Percentiles rank a stretch among this genome's conserved stretches.
phyloP scores from a whole-genome alignment of 2,329 filamentous ascomycete species.

The Aspergillus fructus region DNA sequence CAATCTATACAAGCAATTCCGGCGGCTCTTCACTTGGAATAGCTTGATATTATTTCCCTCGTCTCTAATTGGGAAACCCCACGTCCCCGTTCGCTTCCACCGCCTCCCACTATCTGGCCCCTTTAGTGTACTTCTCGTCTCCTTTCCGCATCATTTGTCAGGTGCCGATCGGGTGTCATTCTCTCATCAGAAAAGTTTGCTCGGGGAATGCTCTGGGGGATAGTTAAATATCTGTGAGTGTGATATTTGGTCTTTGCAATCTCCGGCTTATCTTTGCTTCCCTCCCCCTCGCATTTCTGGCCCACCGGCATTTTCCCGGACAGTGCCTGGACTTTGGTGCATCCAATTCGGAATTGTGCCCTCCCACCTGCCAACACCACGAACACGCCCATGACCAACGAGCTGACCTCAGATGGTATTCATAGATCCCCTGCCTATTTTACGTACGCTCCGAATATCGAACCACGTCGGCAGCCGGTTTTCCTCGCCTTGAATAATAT shows the following conservation, averaged over 20 bases:
- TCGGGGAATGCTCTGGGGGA: conserved; percentile 1
- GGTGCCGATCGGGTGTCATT: conserved; percentile 16
- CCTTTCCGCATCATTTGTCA: conserved; percentile 14
- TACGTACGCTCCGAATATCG: neutral
- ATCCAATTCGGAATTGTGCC: conserved; percentile 7
- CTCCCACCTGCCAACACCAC: conserved; percentile 6
- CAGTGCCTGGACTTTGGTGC: conserved; percentile 1
- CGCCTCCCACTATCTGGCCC: conserved; percentile 1
- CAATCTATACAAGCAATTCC: neutral
- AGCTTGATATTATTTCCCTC: conserved; percentile 1
- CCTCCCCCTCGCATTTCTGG: neutral
- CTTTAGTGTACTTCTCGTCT: conserved; percentile 7
- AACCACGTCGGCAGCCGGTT: neutral
- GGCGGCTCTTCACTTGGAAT: neutral
- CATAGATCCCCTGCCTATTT: neutral
- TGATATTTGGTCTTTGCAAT: neutral
- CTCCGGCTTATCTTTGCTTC: conserved; percentile 5
- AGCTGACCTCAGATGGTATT: conserved; percentile 1
- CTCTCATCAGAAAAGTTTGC: conserved; percentile 9
- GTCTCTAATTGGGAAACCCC: conserved; percentile 3
- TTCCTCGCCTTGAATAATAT: conserved; percentile 3
- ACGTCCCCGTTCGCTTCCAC: conserved; percentile 9
- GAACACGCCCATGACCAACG: neutral
- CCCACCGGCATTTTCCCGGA: conserved; percentile 11
- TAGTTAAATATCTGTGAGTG: conserved; percentile 5